A percentile compares a stretch with the other conserved stretches of the same genome.
Conservation (phyloP, 179 eudicot genomes). For the Drosera spatulata region DNA sequence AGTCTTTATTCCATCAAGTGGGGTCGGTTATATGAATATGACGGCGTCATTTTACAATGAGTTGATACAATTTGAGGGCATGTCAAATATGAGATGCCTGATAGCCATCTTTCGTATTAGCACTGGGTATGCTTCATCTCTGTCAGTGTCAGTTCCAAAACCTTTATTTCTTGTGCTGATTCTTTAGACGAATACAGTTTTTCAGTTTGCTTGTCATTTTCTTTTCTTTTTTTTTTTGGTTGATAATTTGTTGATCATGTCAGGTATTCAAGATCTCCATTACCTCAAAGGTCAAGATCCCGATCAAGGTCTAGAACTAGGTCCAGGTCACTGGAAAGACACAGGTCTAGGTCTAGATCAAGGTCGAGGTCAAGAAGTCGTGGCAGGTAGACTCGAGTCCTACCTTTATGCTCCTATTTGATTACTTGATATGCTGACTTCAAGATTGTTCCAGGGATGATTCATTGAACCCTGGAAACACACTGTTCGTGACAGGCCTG, state of each 20-base stretch:
- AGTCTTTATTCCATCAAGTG: too few relatives aligned
- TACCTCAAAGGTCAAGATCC: conserved; percentile 55
- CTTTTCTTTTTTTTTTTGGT: not conserved
- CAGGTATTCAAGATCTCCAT: conserved; percentile 70
- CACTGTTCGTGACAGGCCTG: conserved; percentile 87
- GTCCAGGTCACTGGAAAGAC: too few relatives aligned
- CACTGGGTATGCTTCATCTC: too few relatives aligned
- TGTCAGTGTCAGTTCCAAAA: too few relatives aligned
- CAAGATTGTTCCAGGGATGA: conserved; percentile 37
- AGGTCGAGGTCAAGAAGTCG: conserved; percentile 50
- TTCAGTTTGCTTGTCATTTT: not conserved
- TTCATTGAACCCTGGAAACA: conserved; percentile 52
- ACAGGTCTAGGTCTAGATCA: conserved; percentile 5
- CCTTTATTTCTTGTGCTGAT: too few relatives aligned
- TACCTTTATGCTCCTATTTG: not conserved
- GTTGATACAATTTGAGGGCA: too few relatives aligned
- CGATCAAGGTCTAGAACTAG: too few relatives aligned
- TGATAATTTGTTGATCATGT: not conserved
- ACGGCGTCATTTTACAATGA: too few relatives aligned
- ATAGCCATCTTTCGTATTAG: too few relatives aligned
- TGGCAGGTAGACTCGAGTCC: conserved; percentile 41
- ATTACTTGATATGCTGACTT: conserved; percentile 3
- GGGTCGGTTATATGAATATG: too few relatives aligned
- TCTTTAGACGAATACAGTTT: too few relatives aligned
- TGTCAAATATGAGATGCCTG: too few relatives aligned